phyloP scores from a whole-genome alignment of 768 basidiomycete species.

The Boletus tomentosulus region DNA sequence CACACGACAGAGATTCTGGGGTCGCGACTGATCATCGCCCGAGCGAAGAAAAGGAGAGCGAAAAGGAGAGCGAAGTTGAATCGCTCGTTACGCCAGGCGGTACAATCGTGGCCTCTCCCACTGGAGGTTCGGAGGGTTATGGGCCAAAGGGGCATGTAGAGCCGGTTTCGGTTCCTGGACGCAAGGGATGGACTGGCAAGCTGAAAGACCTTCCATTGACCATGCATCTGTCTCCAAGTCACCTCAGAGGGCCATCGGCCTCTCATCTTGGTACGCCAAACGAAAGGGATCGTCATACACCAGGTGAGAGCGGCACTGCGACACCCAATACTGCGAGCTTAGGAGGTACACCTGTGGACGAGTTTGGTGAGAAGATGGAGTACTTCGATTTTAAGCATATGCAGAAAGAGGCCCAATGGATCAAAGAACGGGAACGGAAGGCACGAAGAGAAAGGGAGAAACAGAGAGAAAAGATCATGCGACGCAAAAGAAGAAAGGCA shows the following conservation, averaged over 20 bases:
- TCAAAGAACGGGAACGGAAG: conserved; percentile 23
- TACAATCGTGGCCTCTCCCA: conserved; percentile 16
- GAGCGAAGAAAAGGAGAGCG: conserved; percentile 3
- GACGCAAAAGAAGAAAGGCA: conserved; percentile 61
- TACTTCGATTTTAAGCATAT: conserved; percentile 31
- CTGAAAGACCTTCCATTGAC: conserved; percentile 39
- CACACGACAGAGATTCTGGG: conserved; percentile 11
- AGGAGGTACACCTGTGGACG: conserved; percentile 16
- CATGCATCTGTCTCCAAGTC: conserved; percentile 13
- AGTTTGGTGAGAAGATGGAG: conserved; percentile 21
- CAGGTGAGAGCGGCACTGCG: conserved; percentile 14
- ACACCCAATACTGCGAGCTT: conserved; percentile 18
- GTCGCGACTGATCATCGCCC: neutral
- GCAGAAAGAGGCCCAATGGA: conserved; percentile 22
- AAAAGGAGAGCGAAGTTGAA: conserved; percentile 8
- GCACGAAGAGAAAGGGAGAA: conserved; percentile 37
- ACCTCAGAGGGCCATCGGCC: conserved; percentile 10
- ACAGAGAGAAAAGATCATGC: conserved; percentile 34
- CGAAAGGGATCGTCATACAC: conserved; percentile 4
- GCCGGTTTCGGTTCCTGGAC: conserved; percentile 4
- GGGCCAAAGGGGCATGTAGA: neutral
- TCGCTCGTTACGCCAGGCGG: conserved; percentile 14
- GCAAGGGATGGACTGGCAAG: conserved; percentile 33
- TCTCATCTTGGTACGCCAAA: conserved; percentile 9
- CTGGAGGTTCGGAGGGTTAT: conserved; percentile 4